These are phyloP conservation scores for Clarireedia hainanense DNA, from an alignment of 2,329 filamentous ascomycete genomes.

Conservation along the genomic window DNA sequence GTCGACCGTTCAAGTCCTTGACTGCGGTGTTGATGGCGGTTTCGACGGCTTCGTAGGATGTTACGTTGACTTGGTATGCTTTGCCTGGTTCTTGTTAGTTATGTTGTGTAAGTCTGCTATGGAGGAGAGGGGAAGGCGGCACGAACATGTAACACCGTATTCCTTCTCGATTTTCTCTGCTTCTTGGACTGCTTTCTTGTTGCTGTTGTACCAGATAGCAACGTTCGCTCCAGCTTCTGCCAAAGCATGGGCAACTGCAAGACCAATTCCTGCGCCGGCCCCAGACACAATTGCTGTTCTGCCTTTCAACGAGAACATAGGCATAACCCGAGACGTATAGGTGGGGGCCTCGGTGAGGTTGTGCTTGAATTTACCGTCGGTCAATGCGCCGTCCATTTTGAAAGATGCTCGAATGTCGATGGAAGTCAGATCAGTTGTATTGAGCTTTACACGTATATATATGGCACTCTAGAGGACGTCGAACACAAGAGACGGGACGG, in stretches of 20 bases:
- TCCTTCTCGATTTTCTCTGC: conserved; percentile 56
- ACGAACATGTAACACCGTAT: conserved; percentile 60
- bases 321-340: conserved; percentile 43
- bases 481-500: no score
- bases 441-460: not conserved
- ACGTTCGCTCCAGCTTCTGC: conserved; percentile 38
- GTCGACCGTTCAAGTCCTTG: conserved; percentile 60
- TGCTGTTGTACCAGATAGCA: conserved; percentile 52
- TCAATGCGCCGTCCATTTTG: conserved; percentile 16
- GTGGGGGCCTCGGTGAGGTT: conserved; percentile 43
- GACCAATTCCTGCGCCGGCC: conserved; percentile 37
- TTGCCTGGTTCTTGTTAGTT: conserved; percentile 35
- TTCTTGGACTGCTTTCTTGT: conserved; percentile 53
- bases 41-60: conserved; percentile 35
- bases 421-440: not conserved
- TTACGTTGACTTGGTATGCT: conserved; percentile 56
- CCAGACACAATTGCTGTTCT: conserved; percentile 47
- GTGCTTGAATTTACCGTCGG: conserved; percentile 44
- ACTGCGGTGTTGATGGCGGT: conserved; percentile 42
- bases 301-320: conserved; percentile 51
- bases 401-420: not conserved
- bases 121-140: not conserved
- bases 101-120: not conserved
- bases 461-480: no score
- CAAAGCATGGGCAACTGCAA: conserved; percentile 37